phyloP scores from a whole-genome alignment of 164 flowering plant genomes.

The Sextonia rubra region DNA sequence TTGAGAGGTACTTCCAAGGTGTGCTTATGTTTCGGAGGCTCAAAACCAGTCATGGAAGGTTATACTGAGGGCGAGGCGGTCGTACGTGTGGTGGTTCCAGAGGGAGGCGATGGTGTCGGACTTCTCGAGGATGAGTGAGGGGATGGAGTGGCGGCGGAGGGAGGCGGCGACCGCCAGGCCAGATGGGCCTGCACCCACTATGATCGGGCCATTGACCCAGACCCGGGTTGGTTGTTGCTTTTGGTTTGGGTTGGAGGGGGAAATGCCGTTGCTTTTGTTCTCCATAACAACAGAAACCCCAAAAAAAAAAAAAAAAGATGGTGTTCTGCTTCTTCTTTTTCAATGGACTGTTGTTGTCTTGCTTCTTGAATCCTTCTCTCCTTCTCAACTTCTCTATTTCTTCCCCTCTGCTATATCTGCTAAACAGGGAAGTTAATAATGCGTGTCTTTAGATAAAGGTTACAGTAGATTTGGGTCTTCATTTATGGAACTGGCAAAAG shows the following conservation, averaged over 20 bases:
- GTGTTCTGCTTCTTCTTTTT: too few relatives aligned
- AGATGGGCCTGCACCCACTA: conserved; percentile 80
- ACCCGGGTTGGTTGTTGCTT: conserved; percentile 10
- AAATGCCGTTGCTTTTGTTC: not conserved
- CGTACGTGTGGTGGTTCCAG: conserved; percentile 67
- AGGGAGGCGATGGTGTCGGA: conserved; percentile 68
- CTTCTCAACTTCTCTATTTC: not conserved
- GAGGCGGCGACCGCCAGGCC: conserved; percentile 77
- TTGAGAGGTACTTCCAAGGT: too few relatives aligned
- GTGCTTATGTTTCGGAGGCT: too few relatives aligned
- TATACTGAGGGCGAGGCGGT: conserved; percentile 68
- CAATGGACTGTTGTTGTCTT: not conserved
- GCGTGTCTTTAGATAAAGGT: not conserved
- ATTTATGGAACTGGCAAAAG: not conserved
- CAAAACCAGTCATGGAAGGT: too few relatives aligned
- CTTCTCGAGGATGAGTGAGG: conserved; percentile 54
- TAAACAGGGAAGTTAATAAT: not conserved
- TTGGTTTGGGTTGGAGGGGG: not conserved
- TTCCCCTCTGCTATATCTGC: too few relatives aligned
- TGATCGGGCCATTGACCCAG: conserved; percentile 73
- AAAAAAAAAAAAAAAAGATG: not conserved
- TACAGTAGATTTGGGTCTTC: too few relatives aligned
- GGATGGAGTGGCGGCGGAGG: conserved; percentile 53
- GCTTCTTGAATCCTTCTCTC: not conserved
- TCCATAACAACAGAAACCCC: too few relatives aligned